Conservation (phyloP, 2,329 filamentous ascomycete genomes). For the Penicillium sp. region DNA sequence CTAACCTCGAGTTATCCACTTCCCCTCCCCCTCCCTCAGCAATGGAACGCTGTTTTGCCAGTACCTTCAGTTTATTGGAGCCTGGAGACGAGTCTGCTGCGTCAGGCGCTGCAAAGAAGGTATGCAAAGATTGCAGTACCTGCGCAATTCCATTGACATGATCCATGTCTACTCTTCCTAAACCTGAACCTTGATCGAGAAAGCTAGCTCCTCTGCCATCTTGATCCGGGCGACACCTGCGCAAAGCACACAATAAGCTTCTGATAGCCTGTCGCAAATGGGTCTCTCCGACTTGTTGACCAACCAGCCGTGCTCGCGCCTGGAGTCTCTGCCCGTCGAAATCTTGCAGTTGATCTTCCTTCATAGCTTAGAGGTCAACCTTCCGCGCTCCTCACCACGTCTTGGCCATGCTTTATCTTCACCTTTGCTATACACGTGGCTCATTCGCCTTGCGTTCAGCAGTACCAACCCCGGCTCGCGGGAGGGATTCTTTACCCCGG, state of each 20-base stretch:
- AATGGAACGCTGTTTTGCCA: neutral
- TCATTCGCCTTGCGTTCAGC: slow-evolving; percentile 47
- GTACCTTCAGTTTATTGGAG: slow-evolving; percentile 3
- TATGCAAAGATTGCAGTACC: neutral
- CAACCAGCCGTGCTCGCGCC: slow-evolving; percentile 22
- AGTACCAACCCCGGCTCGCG: slow-evolving; percentile 35
- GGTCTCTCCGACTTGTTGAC: slow-evolving; percentile 5
- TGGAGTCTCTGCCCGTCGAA: slow-evolving; percentile 52
- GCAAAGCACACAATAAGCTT: neutral
- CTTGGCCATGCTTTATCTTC: slow-evolving; percentile 45
- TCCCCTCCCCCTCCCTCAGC: slow-evolving; percentile 10
- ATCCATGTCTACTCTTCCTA: neutral
- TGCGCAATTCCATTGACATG: slow-evolving; percentile 12
- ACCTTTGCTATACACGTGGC: slow-evolving; percentile 44
- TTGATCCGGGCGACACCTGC: neutral
- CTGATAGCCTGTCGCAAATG: slow-evolving; percentile 18
- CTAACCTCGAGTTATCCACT: slow-evolving; percentile 13
- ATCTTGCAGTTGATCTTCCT: slow-evolving; percentile 55
- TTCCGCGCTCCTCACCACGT: slow-evolving; percentile 46
- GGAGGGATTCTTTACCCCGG: slow-evolving; percentile 36
- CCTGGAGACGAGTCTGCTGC: neutral
- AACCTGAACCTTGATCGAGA: neutral
- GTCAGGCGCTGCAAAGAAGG: neutral
- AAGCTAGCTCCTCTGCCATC: neutral
- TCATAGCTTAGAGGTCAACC: slow-evolving; percentile 49